A percentile compares a stretch with the other conserved stretches of the same genome.
Conservation (phyloP, 1,139 yeast genomes). For the Suhomyces kunorum region DNA sequence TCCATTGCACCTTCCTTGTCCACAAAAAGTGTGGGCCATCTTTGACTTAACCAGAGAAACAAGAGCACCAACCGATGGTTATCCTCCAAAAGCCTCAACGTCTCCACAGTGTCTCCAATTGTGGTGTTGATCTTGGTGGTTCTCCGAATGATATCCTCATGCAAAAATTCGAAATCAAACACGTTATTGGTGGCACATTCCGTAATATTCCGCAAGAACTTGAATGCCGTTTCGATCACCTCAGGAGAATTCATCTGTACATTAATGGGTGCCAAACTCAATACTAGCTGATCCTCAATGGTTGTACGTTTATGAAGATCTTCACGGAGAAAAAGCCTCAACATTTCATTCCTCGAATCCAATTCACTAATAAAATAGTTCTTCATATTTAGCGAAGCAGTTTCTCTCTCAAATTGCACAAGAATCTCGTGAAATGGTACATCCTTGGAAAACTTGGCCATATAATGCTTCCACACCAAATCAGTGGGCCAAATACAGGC, state of each 20-base stretch:
- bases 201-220: conserved; percentile 41
- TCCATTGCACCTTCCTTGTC: conserved; percentile 76
- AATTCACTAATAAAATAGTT: conserved; percentile 46
- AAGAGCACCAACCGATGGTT: conserved; percentile 69
- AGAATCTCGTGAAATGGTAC: conserved; percentile 49
- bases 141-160: conserved; percentile 28
- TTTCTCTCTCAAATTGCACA: conserved; percentile 46
- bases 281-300: conserved; percentile 55
- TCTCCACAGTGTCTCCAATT: conserved; percentile 30
- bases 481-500: conserved; percentile 76
- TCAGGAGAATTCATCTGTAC: conserved; percentile 28
- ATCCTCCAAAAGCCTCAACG: conserved; percentile 59
- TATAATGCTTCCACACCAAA: conserved; percentile 58
- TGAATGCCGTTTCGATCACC: conserved; percentile 29
- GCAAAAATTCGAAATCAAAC: conserved; percentile 45
- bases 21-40: conserved; percentile 80
- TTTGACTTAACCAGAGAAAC: conserved; percentile 82
- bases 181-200: conserved; percentile 41
- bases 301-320: conserved; percentile 27
- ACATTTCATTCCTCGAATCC: conserved; percentile 43
- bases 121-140: conserved; percentile 25
- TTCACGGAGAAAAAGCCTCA: conserved; percentile 46
- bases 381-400: conserved; percentile 23
- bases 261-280: conserved; percentile 62
- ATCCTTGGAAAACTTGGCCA: conserved; percentile 53